Evolutionary conservation across 768 basidiomycete genomes (phyloP), one percentile per base, ranked within the genome.

Genomic region (Amanita fuliginea): DNA sequence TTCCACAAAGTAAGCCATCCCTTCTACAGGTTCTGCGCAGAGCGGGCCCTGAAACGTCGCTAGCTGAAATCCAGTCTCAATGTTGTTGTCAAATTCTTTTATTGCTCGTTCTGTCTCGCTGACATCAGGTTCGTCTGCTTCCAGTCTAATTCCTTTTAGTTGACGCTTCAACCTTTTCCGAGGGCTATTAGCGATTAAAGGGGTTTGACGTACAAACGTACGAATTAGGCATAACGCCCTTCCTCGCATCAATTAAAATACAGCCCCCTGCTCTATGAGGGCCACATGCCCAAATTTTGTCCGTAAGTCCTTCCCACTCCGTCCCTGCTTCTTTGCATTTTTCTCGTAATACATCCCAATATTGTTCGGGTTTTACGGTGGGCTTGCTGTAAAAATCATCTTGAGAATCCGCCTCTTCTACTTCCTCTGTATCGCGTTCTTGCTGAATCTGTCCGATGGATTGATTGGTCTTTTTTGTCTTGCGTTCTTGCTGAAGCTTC

Each of bases 41-140:
- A 99, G 66, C 10, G 96, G 95, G 0, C 96, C 96, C 64, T 94
- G 91, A 62, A 92, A 86, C 1, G 85, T 86, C 0, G 92, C 94
- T 42, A 98, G 76, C 66, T 96, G 94, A 66, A 99, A 99, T 1
- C 94, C 95, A 3, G 84, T 86, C 62, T 97, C 93, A 26, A 98
- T 73, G 54, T 86, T 75, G 48, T 80, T 80, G 56, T 93, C 84
- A 53, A 97, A 88, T 53, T 91, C 68, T 18, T 64, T 64, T 43
- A 67, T 62, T 5, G 34, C 19, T n/a, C 42, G 21, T 39, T 51
- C 51, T 39, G 36, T 44, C 16, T 51, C 43, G 13, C 13, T 43
- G 11, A 60, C 62, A 49, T 62, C 72, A 11, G 46, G 48, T 13
- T 56, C 56, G 37, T 52, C 56, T 6, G 63, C 61, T 6, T 62